Conservation (phyloP, 1,284 basidiomycete species). For the Cystobasidium slooffiae region DNA sequence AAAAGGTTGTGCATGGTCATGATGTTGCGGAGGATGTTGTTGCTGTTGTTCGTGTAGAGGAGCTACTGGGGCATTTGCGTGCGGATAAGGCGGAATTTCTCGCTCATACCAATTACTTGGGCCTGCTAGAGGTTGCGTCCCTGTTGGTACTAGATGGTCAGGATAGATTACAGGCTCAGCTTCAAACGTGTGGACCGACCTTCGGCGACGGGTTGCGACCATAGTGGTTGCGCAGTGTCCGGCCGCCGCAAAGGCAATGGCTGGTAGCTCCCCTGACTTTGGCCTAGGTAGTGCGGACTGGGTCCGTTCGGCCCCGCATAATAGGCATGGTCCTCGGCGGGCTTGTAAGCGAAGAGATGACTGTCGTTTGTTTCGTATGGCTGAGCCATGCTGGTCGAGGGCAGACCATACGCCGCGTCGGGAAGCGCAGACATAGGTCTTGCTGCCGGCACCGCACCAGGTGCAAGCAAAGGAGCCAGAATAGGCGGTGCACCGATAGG, state of each 20-base stretch:
- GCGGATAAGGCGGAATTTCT: background rate
- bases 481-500: conserved; percentile 10
- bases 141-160: background rate
- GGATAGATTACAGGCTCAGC: background rate
- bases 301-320: background rate
- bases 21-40: background rate
- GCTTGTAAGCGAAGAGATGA: conserved; percentile 15
- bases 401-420: background rate
- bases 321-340: background rate
- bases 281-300: background rate
- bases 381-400: background rate
- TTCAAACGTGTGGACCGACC: background rate
- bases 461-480: conserved; percentile 30
- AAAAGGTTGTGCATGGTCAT: background rate
- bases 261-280: background rate
- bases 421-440: conserved; percentile 2
- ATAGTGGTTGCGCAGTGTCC: background rate
- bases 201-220: conserved; percentile 5
- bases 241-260: background rate
- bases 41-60: background rate
- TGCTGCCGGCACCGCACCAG: background rate
- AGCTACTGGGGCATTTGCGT: background rate
- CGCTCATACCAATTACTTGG: conserved; percentile 9
- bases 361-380: background rate
- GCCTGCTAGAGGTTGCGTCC: background rate